A percentile compares a stretch with the other conserved stretches of the same genome.
Conservation (phyloP, 352 stramenopile species). For the Thalassiosira delicatula region DNA sequence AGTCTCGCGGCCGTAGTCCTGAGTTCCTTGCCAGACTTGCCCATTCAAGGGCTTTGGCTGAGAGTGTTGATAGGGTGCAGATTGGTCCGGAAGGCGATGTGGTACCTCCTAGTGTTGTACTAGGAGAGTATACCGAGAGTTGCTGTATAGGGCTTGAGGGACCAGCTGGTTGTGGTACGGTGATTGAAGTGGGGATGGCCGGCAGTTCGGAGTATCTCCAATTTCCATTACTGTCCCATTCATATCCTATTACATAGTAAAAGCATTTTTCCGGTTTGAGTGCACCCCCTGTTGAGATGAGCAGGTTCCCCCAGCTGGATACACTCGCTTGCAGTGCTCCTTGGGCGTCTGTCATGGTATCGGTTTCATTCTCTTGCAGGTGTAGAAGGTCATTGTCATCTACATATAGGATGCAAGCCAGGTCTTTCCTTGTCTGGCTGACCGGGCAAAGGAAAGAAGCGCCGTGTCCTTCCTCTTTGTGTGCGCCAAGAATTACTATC, state of each 20-base stretch:
- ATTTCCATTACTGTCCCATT: not conserved
- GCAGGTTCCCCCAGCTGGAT: not conserved
- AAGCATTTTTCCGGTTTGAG: slow-evolving; percentile 18
- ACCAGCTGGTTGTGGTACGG: not conserved
- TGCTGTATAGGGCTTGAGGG: not conserved
- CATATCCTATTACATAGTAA: slow-evolving; percentile 13
- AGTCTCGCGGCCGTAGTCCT: too few species aligned
- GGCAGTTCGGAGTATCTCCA: not conserved
- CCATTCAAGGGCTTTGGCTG: too few species aligned
- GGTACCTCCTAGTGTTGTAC: slow-evolving; percentile 4
- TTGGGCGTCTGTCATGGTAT: not conserved
- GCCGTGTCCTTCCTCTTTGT: not conserved
- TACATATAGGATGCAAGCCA: not conserved
- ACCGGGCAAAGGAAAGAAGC: not conserved
- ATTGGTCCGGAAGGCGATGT: not conserved
- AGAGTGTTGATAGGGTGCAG: too few species aligned
- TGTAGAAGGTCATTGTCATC: slow-evolving; percentile 3
- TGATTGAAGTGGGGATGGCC: not conserved
- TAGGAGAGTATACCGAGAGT: slow-evolving; percentile 8
- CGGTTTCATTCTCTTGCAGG: not conserved
- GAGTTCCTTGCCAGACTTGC: too few species aligned
- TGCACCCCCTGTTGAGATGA: not conserved
- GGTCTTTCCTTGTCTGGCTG: slow-evolving; percentile 5
- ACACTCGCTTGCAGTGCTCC: not conserved
- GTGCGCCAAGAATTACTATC: slow-evolving; percentile 2